Base-by-base conservation (phyloP, 192 early-diverging fungal genomes). In the Podochytrium sp. region DNA sequence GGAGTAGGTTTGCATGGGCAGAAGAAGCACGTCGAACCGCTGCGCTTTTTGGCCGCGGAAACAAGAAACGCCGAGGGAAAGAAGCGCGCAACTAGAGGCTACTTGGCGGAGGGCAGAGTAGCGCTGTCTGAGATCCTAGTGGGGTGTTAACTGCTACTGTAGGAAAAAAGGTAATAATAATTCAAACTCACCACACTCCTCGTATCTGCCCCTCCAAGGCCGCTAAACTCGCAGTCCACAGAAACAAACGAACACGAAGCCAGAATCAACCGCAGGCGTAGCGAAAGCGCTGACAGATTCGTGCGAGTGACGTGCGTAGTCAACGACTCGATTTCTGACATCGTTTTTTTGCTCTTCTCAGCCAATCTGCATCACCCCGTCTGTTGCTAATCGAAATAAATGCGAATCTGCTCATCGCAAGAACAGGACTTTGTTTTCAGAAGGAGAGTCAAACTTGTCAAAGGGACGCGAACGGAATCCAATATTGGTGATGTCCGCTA, bases 171-270 rank as follows among this genome's bases (percentile, higher is more conserved):
- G n/a, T n/a, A n/a, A n/a, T n/a, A n/a, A n/a, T n/a, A n/a, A n/a
- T n/a, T n/a, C n/a, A n/a, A n/a, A n/a, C n/a, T n/a, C n/a, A n/a
- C 12, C 12, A 29, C 52, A 5, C 52, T 20, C 52, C 23, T 77
- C 56, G 52, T 50, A 73, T 18, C 80, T 59, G 1, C 78, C 83
- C 20, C 65, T 7, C 90, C 90, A 0, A 95, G 86, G 7, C 96
- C 96, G 7, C 93, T 93, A 74, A 98, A 96, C 74, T 98, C 96
- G 2, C 92, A 91, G 76, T 98, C 96, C 38, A 98, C 78, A 3
- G 94, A 86, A 61, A 98, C 86, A 69, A 94, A 95, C 47, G 82
- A 77, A 12, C 94, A 90, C 2, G 62, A 23, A 56, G 69, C 41
- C 32, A 86, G 43, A 34, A 47, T 39, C 29, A 65, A 57, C 20